phyloP scores from a whole-genome alignment of 208 protist genomes.

The Trypanosomatidae sp. region DNA sequence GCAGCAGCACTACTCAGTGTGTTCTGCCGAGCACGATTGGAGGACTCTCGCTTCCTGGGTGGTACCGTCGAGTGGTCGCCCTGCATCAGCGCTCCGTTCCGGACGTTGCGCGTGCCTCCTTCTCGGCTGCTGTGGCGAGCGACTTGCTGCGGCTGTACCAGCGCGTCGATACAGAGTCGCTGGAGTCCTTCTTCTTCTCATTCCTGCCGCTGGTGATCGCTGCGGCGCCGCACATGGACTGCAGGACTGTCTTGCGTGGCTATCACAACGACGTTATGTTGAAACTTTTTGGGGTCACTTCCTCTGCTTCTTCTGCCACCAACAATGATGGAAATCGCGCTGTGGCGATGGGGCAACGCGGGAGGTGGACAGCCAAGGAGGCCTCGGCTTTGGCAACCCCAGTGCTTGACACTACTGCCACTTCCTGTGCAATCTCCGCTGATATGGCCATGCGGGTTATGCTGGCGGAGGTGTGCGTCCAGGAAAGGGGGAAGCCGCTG shows the following conservation, averaged over 20 bases:
- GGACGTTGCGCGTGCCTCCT: slow-evolving; percentile 25
- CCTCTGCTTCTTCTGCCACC: neutral
- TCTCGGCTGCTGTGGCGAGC: slow-evolving; percentile 19
- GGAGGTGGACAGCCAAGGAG: slow-evolving; percentile 7
- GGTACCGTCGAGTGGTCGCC: slow-evolving; percentile 17
- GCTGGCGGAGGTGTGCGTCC: slow-evolving; percentile 12
- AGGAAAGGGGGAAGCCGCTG: slow-evolving; percentile 9
- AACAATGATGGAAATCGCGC: neutral
- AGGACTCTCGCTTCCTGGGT: slow-evolving; percentile 7
- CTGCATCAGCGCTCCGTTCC: slow-evolving; percentile 37
- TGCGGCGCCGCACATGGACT: slow-evolving; percentile 6
- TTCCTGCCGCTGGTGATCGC: slow-evolving; percentile 6
- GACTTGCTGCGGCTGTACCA: slow-evolving; percentile 49
- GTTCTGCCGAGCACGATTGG: neutral
- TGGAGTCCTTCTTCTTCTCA: slow-evolving; percentile 12
- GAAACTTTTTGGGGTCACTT: slow-evolving; percentile 6
- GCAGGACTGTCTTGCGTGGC: neutral
- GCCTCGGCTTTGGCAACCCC: neutral
- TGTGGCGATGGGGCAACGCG: neutral
- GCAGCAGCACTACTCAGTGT: slow-evolving; percentile 1
- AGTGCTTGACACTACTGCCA: neutral
- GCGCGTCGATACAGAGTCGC: slow-evolving; percentile 31
- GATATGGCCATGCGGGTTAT: slow-evolving; percentile 14
- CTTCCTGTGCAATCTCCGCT: slow-evolving; percentile 10
- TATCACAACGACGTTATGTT: slow-evolving; percentile 17